Evolutionary conservation across 768 basidiomycete genomes (phyloP).

Genomic region (Leccinum subgranulosum): DNA sequence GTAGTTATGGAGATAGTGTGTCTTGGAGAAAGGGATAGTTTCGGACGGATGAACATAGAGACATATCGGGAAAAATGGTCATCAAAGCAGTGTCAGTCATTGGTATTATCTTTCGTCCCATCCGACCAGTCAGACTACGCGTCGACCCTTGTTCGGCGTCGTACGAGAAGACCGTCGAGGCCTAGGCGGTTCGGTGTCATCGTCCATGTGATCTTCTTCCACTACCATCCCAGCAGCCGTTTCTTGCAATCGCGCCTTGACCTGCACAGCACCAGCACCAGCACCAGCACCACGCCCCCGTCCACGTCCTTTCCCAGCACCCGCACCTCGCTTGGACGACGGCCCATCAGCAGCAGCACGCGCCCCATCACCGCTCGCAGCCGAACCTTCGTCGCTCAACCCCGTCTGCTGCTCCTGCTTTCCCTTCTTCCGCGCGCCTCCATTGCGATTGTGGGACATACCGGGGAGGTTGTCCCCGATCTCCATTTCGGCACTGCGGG

Average conservation of each 20-base stretch:
- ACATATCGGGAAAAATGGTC: neutral
- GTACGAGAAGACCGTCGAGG: constrained; percentile 36
- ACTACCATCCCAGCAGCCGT: constrained; percentile 25
- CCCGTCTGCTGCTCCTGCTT: constrained; percentile 19
- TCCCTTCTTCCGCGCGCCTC: constrained; percentile 24
- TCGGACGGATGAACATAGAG: neutral
- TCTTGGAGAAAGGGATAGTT: neutral
- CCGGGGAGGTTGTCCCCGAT: constrained; percentile 13
- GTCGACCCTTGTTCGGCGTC: constrained; percentile 31
- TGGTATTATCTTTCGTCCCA: neutral
- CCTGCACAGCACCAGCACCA: constrained; percentile 8
- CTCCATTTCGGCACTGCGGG: constrained; percentile 27
- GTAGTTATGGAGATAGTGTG: neutral
- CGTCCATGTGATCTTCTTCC: constrained; percentile 29
- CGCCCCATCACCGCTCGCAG: constrained; percentile 7
- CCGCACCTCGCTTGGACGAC: constrained; percentile 17
- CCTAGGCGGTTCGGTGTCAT: constrained; percentile 20
- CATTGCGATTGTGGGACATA: neutral
- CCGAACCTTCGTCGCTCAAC: constrained; percentile 15
- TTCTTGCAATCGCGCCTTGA: constrained; percentile 23
- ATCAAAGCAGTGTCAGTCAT: neutral
- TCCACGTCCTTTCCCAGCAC: constrained; percentile 21
- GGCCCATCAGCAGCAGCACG: neutral
- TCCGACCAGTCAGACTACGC: constrained; percentile 3
- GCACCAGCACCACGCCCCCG: constrained; percentile 17